Conservation (phyloP, 2,329 filamentous ascomycete genomes). For the Aaosphaeria arxii region DNA sequence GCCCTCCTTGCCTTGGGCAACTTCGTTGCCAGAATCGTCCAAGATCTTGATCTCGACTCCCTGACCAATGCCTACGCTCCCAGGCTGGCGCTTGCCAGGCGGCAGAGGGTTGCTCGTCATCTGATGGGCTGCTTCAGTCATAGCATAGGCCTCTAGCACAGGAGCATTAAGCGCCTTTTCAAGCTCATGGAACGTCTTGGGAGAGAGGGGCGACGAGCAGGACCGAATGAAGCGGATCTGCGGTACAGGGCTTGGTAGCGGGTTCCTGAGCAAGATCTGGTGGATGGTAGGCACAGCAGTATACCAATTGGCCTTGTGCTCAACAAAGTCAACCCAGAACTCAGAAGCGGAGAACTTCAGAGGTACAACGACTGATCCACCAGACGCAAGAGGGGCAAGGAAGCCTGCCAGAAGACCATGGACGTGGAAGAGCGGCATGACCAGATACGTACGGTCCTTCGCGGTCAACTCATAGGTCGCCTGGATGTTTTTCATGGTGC, state of each 20-base stretch:
- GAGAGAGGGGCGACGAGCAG: conserved; percentile 79
- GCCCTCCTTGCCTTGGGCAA: conserved; percentile 67
- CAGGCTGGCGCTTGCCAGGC: conserved; percentile 72
- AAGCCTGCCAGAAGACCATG: conserved; percentile 84
- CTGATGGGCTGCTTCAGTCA: conserved; percentile 86
- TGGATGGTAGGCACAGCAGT: conserved; percentile 92
- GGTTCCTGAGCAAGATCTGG: conserved; percentile 77
- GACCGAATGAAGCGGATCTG: conserved; percentile 83
- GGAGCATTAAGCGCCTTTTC: conserved; percentile 74
- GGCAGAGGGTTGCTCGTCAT: conserved; percentile 67
- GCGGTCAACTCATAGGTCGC: conserved; percentile 70
- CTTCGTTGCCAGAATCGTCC: conserved; percentile 64
- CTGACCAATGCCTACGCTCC: conserved; percentile 78
- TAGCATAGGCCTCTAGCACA: conserved; percentile 85
- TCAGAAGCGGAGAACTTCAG: conserved; percentile 75
- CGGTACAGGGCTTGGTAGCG: conserved; percentile 65
- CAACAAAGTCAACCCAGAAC: conserved; percentile 77
- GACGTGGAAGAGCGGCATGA: conserved; percentile 90
- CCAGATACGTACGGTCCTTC: conserved; percentile 75
- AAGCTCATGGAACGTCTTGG: conserved; percentile 76
- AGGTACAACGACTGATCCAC: conserved; percentile 77
- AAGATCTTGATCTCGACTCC: conserved; percentile 80
- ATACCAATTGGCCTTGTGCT: conserved; percentile 82
- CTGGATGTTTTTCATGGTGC: conserved; percentile 81
- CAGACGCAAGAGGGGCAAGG: conserved; percentile 70